These are phyloP conservation scores for Aspergillus thermomutatus DNA, from an alignment of 2,329 filamentous ascomycete genomes.

Conservation along the genomic window DNA sequence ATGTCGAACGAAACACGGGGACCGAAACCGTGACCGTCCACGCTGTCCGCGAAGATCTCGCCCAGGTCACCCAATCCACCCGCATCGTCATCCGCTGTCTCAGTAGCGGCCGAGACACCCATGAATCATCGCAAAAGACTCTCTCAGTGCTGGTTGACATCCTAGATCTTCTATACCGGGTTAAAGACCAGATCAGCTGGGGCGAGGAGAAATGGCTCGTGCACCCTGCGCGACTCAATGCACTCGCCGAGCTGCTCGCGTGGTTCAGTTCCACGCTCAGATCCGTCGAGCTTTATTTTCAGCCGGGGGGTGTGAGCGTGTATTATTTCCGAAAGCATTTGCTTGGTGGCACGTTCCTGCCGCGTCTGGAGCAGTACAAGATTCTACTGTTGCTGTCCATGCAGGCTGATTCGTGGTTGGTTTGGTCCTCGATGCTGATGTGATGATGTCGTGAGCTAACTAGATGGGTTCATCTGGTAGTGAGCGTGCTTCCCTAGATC, in stretches of 20 bases:
- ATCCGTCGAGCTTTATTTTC: constrained; percentile 27
- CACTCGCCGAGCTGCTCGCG: constrained; percentile 19
- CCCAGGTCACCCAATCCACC: constrained; percentile 14
- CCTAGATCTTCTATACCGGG: constrained; percentile 20
- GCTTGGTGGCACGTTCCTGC: constrained; percentile 24
- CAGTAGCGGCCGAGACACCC: constrained; percentile 18
- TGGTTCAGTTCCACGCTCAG: constrained; percentile 22
- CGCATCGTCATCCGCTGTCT: constrained; percentile 23
- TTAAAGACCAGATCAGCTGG: constrained; percentile 22
- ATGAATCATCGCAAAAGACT: constrained; percentile 22
- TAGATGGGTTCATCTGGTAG: constrained; percentile 2
- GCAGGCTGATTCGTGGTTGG: constrained; percentile 25
- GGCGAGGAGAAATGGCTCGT: constrained; percentile 23
- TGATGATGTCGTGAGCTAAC: neutral
- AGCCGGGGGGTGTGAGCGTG: constrained; percentile 28
- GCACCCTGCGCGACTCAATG: constrained; percentile 13
- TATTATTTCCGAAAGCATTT: constrained; percentile 23
- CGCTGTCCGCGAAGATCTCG: constrained; percentile 13
- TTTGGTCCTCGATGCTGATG: neutral
- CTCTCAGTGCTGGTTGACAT: constrained; percentile 20
- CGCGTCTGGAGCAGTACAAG: constrained; percentile 30
- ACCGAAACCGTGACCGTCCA: constrained; percentile 1
- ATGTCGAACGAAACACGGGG: neutral
- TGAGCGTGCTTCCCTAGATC: constrained; percentile 15
- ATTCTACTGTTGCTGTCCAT: constrained; percentile 23